Base-by-base conservation (phyloP, 2,329 filamentous ascomycete species). In the Xylaria sp. region DNA sequence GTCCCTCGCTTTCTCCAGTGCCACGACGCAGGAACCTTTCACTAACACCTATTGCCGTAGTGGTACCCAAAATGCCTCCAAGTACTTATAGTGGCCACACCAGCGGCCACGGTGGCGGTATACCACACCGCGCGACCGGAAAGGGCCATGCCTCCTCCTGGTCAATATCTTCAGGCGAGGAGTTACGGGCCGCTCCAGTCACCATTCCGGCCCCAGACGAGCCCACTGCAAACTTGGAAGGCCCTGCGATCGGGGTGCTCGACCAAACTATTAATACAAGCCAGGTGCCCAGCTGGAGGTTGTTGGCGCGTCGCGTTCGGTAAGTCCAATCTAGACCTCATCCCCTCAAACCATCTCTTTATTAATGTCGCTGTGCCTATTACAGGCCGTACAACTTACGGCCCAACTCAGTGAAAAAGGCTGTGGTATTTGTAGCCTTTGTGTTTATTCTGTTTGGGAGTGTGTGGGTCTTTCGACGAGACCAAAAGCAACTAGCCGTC, bases 281-380 rank as follows among this genome's bases (percentile, higher is more conserved):
- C 40, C 54, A 52, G 45, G 49, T 17, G 16, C 17, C 40, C 20
- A 21, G 48, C 37, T 65, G 63, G 63, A 51, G 41, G 16, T 52
- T 60, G 21, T 45, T 66, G 6, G 44, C 50, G 8, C 57, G 59
- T 20, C 63, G 59, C n/a, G 46, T 66, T 24, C 64, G 64, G 66
- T 68, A 59, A 54, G 66, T 59, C 18, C 9, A 21, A 18, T 21
- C 37, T 21, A 41, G 40, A 34, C 13, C 18, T 26, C 9, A 7
- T 18, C 16, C 5, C n/a, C n/a, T n/a, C n/a, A 39, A 24, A 13
- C 43, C n/a, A 39, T 20, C 50, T 42, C 39, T 57, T 54, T 58
- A 58, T 66, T 68, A 67, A 68, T 67, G 52, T 39, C 64, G 34
- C 61, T 34, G 16, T 24, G 42, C 47, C 43, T 24, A 54, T 34